Conservation (phyloP, 352 stramenopile genomes). For the Pythium aphanidermatum region DNA sequence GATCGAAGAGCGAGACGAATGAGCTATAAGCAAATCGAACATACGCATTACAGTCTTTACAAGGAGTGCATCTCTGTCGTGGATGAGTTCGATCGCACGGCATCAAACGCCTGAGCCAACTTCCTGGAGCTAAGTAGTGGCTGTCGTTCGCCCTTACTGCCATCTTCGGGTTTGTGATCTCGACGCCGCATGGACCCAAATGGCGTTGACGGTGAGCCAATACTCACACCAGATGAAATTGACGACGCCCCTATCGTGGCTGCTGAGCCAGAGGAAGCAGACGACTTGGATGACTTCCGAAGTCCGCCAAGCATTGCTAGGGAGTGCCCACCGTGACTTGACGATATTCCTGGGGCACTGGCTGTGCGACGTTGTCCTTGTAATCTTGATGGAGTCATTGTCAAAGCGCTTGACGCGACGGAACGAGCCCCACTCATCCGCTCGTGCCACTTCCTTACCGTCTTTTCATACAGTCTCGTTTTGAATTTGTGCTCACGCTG, state of each 20-base stretch:
- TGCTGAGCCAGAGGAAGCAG: too few relatives aligned
- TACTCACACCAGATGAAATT: conserved; percentile 3
- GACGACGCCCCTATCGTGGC: too few relatives aligned
- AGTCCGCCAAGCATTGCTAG: too few relatives aligned
- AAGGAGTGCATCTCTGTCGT: too few relatives aligned
- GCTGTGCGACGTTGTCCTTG: too few relatives aligned
- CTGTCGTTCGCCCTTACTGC: conserved; percentile 49
- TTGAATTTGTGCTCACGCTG: conserved; percentile 74
- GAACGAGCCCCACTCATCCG: neutral
- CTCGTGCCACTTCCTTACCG: conserved; percentile 11
- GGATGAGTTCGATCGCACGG: conserved; percentile 9
- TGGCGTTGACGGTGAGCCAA: neutral
- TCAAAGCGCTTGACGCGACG: conserved; percentile 6
- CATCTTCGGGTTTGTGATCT: conserved; percentile 1
- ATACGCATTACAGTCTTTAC: too few relatives aligned
- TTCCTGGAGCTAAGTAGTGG: conserved; percentile 49
- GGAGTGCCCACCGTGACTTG: too few relatives aligned
- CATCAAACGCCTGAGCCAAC: conserved; percentile 48
- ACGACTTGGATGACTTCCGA: too few relatives aligned
- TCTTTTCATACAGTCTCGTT: conserved; percentile 54
- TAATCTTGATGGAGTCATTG: too few relatives aligned
- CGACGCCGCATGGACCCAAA: neutral
- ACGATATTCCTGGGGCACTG: too few relatives aligned
- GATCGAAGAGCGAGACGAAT: too few relatives aligned
- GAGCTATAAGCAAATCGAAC: too few relatives aligned